Evolutionary conservation across 2,329 filamentous ascomycete species (phyloP).

Genomic region (Ophiognomonia clavigignenti-juglandacearum): DNA sequence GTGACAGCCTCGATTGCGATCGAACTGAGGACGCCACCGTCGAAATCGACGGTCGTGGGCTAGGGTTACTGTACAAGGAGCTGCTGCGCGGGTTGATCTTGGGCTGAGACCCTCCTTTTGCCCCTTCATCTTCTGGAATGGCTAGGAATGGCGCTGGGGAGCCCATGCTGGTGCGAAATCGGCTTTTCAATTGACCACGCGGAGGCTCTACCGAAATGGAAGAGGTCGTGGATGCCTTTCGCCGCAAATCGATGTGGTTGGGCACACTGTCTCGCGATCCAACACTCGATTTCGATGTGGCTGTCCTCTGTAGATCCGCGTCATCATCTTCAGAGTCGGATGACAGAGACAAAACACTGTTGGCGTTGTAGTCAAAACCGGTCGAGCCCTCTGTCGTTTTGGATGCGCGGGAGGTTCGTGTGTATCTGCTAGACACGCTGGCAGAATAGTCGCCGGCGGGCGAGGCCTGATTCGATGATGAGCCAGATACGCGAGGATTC

Average conservation of each 20-base stretch:
- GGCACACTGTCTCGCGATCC: constrained; percentile 20
- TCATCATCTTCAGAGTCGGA: constrained; percentile 51
- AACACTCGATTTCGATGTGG: constrained; percentile 27
- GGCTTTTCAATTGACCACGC: constrained; percentile 16
- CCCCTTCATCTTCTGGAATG: constrained; percentile 29
- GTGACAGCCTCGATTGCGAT: constrained; percentile 23
- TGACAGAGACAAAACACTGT: constrained; percentile 52
- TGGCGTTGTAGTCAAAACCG: constrained; percentile 48
- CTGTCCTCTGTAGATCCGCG: constrained; percentile 28
- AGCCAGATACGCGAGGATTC: constrained; percentile 22
- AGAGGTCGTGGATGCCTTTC: constrained; percentile 13
- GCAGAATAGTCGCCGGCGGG: constrained; percentile 38
- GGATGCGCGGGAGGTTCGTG: constrained; percentile 49
- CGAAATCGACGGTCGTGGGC: constrained; percentile 32
- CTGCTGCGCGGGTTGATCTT: constrained; percentile 24
- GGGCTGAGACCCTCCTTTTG: constrained; percentile 17
- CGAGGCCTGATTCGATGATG: constrained; percentile 22
- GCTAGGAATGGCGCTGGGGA: constrained; percentile 37
- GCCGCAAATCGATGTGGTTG: constrained; percentile 4
- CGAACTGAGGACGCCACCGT: constrained; percentile 32
- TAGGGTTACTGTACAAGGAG: constrained; percentile 21
- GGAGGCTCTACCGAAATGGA: constrained; percentile 5
- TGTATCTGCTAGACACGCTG: constrained; percentile 52
- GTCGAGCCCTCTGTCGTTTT: constrained; percentile 44
- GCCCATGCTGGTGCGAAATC: constrained; percentile 32